Evolutionary conservation across 2,329 filamentous ascomycete species (phyloP), one percentile per base, ranked within the genome.

Genomic region (Fusarium odoratissimum): DNA sequence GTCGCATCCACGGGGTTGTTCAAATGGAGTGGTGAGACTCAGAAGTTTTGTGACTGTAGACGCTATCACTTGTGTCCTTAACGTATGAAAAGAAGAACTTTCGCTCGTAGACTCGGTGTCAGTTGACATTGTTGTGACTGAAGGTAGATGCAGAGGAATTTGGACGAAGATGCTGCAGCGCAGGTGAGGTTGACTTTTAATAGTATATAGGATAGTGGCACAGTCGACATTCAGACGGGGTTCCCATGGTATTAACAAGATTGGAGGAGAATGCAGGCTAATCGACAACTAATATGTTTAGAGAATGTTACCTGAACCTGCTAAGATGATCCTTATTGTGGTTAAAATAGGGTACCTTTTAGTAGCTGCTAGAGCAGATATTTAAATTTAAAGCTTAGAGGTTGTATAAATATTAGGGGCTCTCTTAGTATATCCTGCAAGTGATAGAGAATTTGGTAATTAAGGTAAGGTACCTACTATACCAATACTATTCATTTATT

Each of bases 361-460:
- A 23, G 48, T 37, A 12, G 48, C 17, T 52, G 5, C 46, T 49
- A 3, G 0, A 25, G 10, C 11, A 17, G 12, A 51, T n/a, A 51
- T 33, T 13, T 16, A 10, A 7, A 6, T 25, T 40, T 54, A 41
- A 41, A 31, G 49, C 33, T 28, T 12, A 12, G 5, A 55, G 38
- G 11, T n/a, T 19, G 12, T 14, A 4, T 19, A 5, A 23, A 30
- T 31, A 2, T 5, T 30, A 14, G 16, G 12, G 21, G 23, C 25
- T 17, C 17, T n/a, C 13, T 21, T 4, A 11, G 23, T 13, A 6
- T 35, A 16, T 1, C 28, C 25, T 28, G 49, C 9, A 3, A 2
- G 4, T 12, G 7, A 3, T 35, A 4, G 3, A 12, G 8, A 25
- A 3, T 7, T 51, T 17, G 8, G 23, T 0, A 14, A 19, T 25